Conservation (phyloP, 2,329 filamentous ascomycete species). For the Paecilomyces sp. region DNA sequence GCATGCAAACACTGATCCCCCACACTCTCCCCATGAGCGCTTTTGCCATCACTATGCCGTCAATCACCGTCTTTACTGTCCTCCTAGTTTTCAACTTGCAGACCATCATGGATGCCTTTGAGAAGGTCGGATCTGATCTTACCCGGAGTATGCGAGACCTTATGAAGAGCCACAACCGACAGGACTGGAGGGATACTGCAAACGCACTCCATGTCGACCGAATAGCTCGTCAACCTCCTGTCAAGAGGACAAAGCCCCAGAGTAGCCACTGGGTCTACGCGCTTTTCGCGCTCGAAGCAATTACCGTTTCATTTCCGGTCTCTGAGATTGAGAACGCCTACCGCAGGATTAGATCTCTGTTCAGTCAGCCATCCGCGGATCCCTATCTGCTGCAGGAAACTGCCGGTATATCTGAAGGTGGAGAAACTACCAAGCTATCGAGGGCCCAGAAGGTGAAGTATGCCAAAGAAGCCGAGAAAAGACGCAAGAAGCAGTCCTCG, state of each 20-base stretch:
- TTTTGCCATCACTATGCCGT: conserved; percentile 5
- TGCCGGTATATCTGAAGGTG: background rate
- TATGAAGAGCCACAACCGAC: conserved; percentile 5
- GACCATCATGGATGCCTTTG: conserved; percentile 2
- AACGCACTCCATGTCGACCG: conserved; percentile 2
- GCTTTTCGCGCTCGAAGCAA: conserved; percentile 1
- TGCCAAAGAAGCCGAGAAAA: background rate
- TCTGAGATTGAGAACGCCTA: conserved; percentile 1
- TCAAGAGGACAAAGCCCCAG: conserved; percentile 2
- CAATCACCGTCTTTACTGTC: conserved; percentile 4
- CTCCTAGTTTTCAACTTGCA: conserved; percentile 6
- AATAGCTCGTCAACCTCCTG: conserved; percentile 2
- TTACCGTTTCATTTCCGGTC: conserved; percentile 1
- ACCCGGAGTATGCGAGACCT: conserved; percentile 1
- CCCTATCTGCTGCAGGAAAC: background rate
- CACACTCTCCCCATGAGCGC: conserved; percentile 1
- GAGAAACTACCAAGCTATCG: background rate
- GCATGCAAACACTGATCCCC: conserved; percentile 3
- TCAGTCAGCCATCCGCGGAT: background rate
- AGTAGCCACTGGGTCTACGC: conserved; percentile 6
- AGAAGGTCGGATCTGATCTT: background rate
- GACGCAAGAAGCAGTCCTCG: background rate
- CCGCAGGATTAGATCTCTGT: background rate
- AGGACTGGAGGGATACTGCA: conserved; percentile 4
- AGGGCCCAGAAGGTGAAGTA: background rate